Conservation (phyloP, 2,329 filamentous ascomycete genomes). For the Aspergillus thermomutatus region DNA sequence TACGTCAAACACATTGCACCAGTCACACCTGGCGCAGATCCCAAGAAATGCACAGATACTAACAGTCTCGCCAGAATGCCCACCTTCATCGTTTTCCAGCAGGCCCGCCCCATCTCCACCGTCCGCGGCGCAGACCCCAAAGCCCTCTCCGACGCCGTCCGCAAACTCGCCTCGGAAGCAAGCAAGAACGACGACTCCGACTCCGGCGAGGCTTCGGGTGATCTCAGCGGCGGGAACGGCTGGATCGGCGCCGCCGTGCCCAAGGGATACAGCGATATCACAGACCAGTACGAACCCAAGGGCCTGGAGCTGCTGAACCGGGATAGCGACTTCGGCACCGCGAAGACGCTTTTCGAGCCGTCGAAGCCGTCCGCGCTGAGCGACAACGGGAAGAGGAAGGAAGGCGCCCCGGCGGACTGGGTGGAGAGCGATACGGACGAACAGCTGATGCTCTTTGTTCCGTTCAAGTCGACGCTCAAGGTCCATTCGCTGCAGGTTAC, state of each 20-base stretch:
- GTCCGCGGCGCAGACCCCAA: slow-evolving; percentile 71
- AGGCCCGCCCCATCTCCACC: slow-evolving; percentile 64
- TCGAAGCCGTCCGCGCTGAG: slow-evolving; percentile 62
- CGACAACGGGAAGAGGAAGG: slow-evolving; percentile 43
- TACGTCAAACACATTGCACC: slow-evolving; percentile 35
- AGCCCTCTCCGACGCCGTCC: slow-evolving; percentile 67
- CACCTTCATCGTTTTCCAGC: slow-evolving; percentile 86
- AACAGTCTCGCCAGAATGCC: slow-evolving; percentile 58
- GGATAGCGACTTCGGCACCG: slow-evolving; percentile 70
- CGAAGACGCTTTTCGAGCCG: slow-evolving; percentile 69
- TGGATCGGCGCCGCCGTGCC: slow-evolving; percentile 78
- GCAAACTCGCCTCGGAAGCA: slow-evolving; percentile 67
- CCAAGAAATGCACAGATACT: background rate
- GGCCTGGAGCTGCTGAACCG: slow-evolving; percentile 85
- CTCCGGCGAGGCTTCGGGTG: slow-evolving; percentile 40
- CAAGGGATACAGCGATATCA: slow-evolving; percentile 79
- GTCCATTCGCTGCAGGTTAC: slow-evolving; percentile 85
- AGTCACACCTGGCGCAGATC: background rate
- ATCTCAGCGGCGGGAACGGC: slow-evolving; percentile 41
- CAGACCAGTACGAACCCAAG: slow-evolving; percentile 72
- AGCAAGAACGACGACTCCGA: slow-evolving; percentile 36
- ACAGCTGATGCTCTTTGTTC: slow-evolving; percentile 88
- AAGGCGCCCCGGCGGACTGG: slow-evolving; percentile 68
- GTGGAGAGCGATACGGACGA: slow-evolving; percentile 96
- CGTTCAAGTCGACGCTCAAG: slow-evolving; percentile 84